These are phyloP conservation scores for Phytophthora citrophthora DNA, from an alignment of 352 stramenopile genomes.

Conservation along the genomic window DNA sequence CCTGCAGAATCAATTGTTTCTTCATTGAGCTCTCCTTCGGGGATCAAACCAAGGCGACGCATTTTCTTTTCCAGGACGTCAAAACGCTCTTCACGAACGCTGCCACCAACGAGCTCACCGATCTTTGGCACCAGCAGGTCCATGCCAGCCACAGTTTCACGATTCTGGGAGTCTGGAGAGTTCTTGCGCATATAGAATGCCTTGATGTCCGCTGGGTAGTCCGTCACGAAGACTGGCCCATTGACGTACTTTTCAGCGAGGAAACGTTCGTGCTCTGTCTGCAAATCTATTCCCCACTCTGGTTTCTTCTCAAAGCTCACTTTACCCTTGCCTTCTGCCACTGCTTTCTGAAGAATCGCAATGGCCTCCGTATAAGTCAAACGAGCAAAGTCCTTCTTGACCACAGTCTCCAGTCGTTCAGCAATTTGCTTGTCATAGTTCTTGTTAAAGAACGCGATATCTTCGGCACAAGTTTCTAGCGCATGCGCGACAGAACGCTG, in stretches of 20 bases:
- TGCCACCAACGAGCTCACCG: slow-evolving; percentile 97
- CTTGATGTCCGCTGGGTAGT: slow-evolving; percentile 98
- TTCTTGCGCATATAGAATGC: slow-evolving; percentile 99
- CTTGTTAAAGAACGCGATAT: slow-evolving; percentile 94
- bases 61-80: slow-evolving; percentile 89
- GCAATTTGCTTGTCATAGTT: slow-evolving; percentile 89
- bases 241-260: slow-evolving; percentile 88
- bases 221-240: slow-evolving; percentile 96
- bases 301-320: slow-evolving; percentile 87
- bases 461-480: slow-evolving; percentile 87
- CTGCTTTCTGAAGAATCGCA: slow-evolving; percentile 89
- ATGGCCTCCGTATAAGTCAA: slow-evolving; percentile 96
- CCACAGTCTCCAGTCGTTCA: slow-evolving; percentile 82
- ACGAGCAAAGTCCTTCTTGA: slow-evolving; percentile 90
- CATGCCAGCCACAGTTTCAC: slow-evolving; percentile 97
- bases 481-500: slow-evolving; percentile 88
- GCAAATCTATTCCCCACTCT: slow-evolving; percentile 96
- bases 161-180: slow-evolving; percentile 66
- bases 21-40: slow-evolving; percentile 77
- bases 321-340: slow-evolving; percentile 30
- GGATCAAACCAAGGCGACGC: slow-evolving; percentile 54
- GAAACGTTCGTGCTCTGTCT: slow-evolving; percentile 97
- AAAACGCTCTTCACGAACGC: slow-evolving; percentile 95
- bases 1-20: slow-evolving; percentile 21
- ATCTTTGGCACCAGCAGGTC: slow-evolving; percentile 97